Conservation (phyloP, 2,329 filamentous ascomycete genomes). For the Apiospora phragmitis region DNA sequence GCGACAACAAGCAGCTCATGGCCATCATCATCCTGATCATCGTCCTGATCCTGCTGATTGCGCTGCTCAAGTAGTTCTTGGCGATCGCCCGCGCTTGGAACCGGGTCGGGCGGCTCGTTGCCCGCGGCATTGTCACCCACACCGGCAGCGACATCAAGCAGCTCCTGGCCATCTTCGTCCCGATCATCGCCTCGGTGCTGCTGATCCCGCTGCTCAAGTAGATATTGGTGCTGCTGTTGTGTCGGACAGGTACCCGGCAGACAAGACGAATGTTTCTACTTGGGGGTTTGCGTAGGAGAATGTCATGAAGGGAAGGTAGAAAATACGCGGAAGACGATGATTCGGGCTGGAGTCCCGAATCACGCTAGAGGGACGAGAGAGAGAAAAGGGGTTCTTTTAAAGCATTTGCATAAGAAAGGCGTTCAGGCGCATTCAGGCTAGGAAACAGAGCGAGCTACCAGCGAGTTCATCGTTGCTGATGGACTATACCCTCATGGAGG, state of each 20-base stretch:
- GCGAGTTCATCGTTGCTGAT: not conserved
- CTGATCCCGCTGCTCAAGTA: not conserved
- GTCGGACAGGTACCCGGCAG: not conserved
- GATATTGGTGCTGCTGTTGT: not conserved
- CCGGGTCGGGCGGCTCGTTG: too few relatives aligned
- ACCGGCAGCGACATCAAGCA: too few relatives aligned
- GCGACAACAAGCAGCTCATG: slow-evolving; percentile 85
- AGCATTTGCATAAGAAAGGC: not conserved
- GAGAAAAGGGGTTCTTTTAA: not conserved
- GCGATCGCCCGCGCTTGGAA: too few relatives aligned
- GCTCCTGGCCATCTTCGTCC: not conserved
- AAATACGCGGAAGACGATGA: not conserved
- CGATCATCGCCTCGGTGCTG: not conserved
- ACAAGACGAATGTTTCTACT: not conserved
- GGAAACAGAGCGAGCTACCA: not conserved
- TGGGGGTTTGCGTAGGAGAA: not conserved
- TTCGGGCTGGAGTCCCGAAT: not conserved
- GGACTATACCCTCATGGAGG: not conserved
- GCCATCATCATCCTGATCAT: slow-evolving; percentile 81
- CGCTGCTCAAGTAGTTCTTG: slow-evolving; percentile 62
- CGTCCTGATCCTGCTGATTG: slow-evolving; percentile 78
- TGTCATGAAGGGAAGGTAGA: not conserved
- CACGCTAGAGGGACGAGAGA: not conserved
- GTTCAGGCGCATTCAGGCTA: not conserved
- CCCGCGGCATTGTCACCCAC: too few relatives aligned